These are phyloP conservation scores for Candida gigantensis DNA, from an alignment of 1,139 yeast species.

Conservation along the genomic window DNA sequence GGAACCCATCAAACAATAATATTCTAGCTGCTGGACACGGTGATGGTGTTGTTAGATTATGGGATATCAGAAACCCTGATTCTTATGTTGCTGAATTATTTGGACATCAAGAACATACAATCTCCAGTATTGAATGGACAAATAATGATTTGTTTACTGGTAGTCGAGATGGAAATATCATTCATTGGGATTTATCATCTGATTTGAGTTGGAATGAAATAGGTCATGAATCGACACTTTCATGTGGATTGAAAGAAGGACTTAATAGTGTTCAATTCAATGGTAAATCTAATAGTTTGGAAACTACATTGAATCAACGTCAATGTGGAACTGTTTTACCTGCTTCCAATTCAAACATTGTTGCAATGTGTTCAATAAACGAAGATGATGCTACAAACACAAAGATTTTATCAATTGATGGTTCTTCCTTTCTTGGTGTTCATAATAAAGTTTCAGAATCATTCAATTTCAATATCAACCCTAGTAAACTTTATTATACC, in stretches of 20 bases:
- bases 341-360: conserved; percentile 54
- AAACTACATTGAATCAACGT: conserved; percentile 37
- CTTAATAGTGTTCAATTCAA: conserved; percentile 43
- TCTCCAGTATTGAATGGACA: conserved; percentile 66
- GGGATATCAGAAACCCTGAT: conserved; percentile 72
- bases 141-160: conserved; percentile 62
- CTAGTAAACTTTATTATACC: conserved; percentile 33
- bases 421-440: conserved; percentile 55
- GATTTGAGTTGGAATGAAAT: conserved; percentile 25
- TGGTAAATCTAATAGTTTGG: conserved; percentile 31
- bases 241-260: conserved; percentile 51
- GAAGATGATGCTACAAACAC: conserved; percentile 27
- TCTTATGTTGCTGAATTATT: conserved; percentile 49
- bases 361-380: conserved; percentile 42
- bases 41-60: conserved; percentile 60
- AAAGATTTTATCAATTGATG: conserved; percentile 53
- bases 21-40: conserved; percentile 67
- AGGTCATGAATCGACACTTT: conserved; percentile 19
- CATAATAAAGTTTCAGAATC: conserved; percentile 48
- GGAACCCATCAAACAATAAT: conserved; percentile 65
- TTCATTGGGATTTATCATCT: conserved; percentile 67
- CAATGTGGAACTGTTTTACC: conserved; percentile 66
- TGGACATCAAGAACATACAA: conserved; percentile 53
- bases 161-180: conserved; percentile 68
- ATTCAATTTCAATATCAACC: conserved; percentile 22